A percentile compares a stretch with the other conserved stretches of the same genome.
phyloP scores from a whole-genome alignment of 148 eudicot genomes.

The Rhododendron ovatum region DNA sequence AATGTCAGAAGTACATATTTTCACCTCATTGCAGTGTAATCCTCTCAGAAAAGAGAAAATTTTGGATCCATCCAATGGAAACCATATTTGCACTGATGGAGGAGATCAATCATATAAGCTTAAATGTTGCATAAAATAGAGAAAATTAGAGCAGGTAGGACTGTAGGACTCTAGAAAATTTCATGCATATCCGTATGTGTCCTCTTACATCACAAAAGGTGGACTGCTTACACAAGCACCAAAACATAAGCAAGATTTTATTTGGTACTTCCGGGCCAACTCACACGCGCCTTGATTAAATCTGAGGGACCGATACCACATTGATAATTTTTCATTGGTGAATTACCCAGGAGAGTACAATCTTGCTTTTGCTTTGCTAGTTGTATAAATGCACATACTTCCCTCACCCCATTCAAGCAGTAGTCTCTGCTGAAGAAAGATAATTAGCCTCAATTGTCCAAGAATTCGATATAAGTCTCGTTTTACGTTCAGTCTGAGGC shows the following conservation, averaged over 20 bases:
- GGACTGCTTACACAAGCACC: slow-evolving; percentile 6
- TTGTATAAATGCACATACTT: background rate
- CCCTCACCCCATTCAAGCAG: background rate
- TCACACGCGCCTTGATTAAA: background rate
- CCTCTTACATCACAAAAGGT: background rate
- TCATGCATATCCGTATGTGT: background rate
- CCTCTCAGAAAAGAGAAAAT: background rate
- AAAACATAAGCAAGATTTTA: background rate
- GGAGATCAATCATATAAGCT: background rate
- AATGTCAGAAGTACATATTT: background rate
- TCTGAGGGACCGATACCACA: background rate
- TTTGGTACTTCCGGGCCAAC: background rate
- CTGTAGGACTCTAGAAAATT: background rate
- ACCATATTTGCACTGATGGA: background rate
- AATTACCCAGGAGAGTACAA: background rate
- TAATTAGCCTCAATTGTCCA: background rate
- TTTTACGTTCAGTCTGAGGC: background rate
- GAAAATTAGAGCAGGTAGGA: slow-evolving; percentile 1
- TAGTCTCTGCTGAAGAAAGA: background rate
- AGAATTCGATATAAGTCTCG: background rate
- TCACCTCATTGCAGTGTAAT: background rate
- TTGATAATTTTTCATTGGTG: background rate
- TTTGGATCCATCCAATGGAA: background rate
- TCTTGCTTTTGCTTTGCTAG: slow-evolving; percentile 4
- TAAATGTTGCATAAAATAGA: background rate